Evolutionary conservation across 768 basidiomycete genomes (phyloP), one percentile per base, ranked within the genome.

Genomic region (Podaxis sp.): DNA sequence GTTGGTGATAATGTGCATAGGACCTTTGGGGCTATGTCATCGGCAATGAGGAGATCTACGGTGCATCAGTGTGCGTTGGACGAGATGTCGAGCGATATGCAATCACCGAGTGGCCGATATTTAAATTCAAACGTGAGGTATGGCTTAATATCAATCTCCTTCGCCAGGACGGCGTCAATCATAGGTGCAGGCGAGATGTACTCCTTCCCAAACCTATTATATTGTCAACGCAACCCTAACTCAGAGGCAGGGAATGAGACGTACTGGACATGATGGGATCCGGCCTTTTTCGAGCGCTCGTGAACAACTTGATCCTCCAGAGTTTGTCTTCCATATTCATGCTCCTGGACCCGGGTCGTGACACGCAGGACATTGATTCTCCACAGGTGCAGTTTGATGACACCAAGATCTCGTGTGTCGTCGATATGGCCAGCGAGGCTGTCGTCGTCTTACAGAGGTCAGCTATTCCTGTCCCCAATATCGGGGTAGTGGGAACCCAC

Each of bases 61-160:
- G 1, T 13, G 5, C 25, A 36, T 57, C 11, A 65, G 23, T 68
- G 28, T 68, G 74, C 10, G 62, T 70, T 52, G 68, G 73, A 55
- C 70, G 70, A 38, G 66, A 73, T 14, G 63, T 71, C 16, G 51
- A 60, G 28, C 7, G 1, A 16, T 51, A 21, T 13, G 21, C 16
- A 13, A n/a, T 67, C 67, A 67, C 76, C 71, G 32, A 68, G 60
- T 5, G 80, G 79, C 28, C 72, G 64, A 59, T 76, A 76, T 46
- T 68, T 71, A 64, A 74, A 74, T 4, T 66, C 68, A 42, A 74
- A 74, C 11, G 67, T 72, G 32, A 66, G 66, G 47, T 69, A 64
- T 3, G 74, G 70, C n/a, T 55, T 64, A 7, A 28, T 37, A 50
- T 70, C 73, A 11, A 66, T 64, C 16, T 51, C 66, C 11, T 59